Evolutionary conservation across 2,329 filamentous ascomycete species (phyloP).

Genomic region (Ophiostoma montium): DNA sequence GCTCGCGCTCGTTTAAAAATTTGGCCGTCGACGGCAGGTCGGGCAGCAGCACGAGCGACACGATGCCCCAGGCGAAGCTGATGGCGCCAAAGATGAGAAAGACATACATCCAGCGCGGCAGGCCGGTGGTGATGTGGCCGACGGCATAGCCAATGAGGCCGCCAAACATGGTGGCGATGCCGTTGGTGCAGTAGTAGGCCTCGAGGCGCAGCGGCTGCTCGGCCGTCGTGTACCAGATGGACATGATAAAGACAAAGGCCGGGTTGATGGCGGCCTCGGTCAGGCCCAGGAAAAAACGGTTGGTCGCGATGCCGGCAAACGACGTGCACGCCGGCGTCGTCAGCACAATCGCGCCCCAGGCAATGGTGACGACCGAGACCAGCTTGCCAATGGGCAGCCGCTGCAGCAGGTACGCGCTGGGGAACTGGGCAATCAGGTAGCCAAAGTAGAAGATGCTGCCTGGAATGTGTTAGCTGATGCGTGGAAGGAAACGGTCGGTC

Average conservation of each 20-base stretch:
- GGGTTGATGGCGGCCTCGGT: slow-evolving; percentile 40
- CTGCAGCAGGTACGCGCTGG: slow-evolving; percentile 20
- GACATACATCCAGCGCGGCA: slow-evolving; percentile 18
- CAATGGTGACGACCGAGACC: slow-evolving; percentile 33
- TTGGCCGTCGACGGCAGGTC: slow-evolving; percentile 40
- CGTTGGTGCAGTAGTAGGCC: slow-evolving; percentile 45
- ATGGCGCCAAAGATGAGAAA: slow-evolving; percentile 39
- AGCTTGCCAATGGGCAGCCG: slow-evolving; percentile 22
- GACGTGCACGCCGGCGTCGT: slow-evolving; percentile 38
- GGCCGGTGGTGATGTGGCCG: slow-evolving; percentile 15
- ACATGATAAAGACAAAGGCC: slow-evolving; percentile 47
- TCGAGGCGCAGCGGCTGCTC: slow-evolving; percentile 49
- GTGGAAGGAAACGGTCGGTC: too few relatives aligned
- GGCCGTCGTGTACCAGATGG: slow-evolving; percentile 48
- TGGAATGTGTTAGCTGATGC: neutral
- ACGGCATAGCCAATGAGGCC: slow-evolving; percentile 13
- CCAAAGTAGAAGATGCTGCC: slow-evolving; percentile 9
- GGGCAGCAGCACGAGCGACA: slow-evolving; percentile 34
- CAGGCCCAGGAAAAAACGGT: slow-evolving; percentile 47
- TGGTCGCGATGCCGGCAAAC: slow-evolving; percentile 39
- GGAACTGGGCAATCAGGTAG: slow-evolving; percentile 16
- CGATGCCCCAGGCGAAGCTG: slow-evolving; percentile 31
- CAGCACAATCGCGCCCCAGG: slow-evolving; percentile 34
- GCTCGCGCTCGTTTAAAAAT: slow-evolving; percentile 35
- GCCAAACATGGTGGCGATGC: slow-evolving; percentile 25